Base-by-base conservation (phyloP, 768 basidiomycete genomes). In the Mrakia hoshinonis region DNA sequence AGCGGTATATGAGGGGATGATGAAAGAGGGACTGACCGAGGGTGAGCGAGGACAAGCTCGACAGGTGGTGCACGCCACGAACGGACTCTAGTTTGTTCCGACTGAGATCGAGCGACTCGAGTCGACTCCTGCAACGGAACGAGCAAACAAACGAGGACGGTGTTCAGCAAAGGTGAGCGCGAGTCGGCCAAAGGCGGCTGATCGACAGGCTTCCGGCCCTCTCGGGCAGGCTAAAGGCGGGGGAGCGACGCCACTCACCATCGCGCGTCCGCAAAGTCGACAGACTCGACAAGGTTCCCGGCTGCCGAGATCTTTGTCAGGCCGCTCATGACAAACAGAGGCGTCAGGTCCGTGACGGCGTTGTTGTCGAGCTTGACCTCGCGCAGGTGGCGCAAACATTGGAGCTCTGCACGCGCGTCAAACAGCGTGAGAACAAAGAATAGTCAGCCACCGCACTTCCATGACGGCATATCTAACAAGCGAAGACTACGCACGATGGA, bases 361-460 rank as follows among this genome's bases (percentile, higher is more conserved):
- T 97, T 98, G 65, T 86, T 85, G 77, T 98, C 92, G n/a, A 90
- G 89, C 69, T 86, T 88, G 67, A 99, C 85, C 78, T 97, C 92
- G 46, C 91, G 85, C 68, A 98, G 82, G 78, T 91, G 91, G 73
- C 86, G 84, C 68, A 98, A 84, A 78, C 89, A 91, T 73, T 85
- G 84, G 36, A 98, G 82, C 78, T 96, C 93, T 96, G 77, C 39
- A 20, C 34, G n/a, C 38, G 10, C 11, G 38, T 7, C 26, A 61
- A 34, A 31, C 5, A 20, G 20, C 31, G 20, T n/a, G 39, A 31
- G 1, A 3, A 49, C 24, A 34, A 26, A 31, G 1, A 3, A 49
- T 18, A 34, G 29, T 62, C 22, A 62, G 60, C 29, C n/a, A 12
- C 12, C 15, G 60, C 43, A 60, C 31, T 43, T 6, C 52, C 24